Conservation (phyloP, 1,284 basidiomycete species). For the Porodaedalea pini region DNA sequence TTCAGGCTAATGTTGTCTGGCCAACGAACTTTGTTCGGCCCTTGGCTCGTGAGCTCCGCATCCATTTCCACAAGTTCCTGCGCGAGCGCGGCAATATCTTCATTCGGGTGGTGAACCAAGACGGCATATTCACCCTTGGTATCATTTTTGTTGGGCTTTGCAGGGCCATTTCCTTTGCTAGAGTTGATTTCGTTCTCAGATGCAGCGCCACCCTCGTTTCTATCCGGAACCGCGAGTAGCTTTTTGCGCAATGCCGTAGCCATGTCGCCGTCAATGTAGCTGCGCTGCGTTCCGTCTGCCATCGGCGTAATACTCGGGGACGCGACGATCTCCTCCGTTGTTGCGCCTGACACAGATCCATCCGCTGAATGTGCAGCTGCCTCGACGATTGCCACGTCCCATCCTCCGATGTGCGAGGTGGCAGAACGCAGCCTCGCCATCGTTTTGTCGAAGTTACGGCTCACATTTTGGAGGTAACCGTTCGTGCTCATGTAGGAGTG, state of each 20-base stretch:
- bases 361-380: conserved; percentile 43
- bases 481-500: conserved; percentile 93
- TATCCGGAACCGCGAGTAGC: conserved; percentile 35
- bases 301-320: conserved; percentile 34
- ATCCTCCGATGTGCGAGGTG: conserved; percentile 56
- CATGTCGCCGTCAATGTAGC: conserved; percentile 51
- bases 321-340: conserved; percentile 25
- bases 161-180: conserved; percentile 5
- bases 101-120: conserved; percentile 73
- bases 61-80: conserved; percentile 75
- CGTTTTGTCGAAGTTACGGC: conserved; percentile 42
- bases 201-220: conserved; percentile 28
- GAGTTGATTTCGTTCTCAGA: neutral
- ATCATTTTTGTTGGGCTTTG: conserved; percentile 3
- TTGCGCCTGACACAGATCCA: conserved; percentile 24
- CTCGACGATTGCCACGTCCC: conserved; percentile 52
- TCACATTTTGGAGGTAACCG: conserved; percentile 71
- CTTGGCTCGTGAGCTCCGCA: conserved; percentile 72
- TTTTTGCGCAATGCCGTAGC: conserved; percentile 54
- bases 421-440: conserved; percentile 45
- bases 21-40: conserved; percentile 68
- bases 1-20: conserved; percentile 82
- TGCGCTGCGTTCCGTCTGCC: conserved; percentile 38
- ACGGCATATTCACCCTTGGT: conserved; percentile 42
- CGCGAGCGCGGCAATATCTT: conserved; percentile 67